phyloP scores from a whole-genome alignment of 1,284 basidiomycete genomes.

The Cryptococcus sp. region DNA sequence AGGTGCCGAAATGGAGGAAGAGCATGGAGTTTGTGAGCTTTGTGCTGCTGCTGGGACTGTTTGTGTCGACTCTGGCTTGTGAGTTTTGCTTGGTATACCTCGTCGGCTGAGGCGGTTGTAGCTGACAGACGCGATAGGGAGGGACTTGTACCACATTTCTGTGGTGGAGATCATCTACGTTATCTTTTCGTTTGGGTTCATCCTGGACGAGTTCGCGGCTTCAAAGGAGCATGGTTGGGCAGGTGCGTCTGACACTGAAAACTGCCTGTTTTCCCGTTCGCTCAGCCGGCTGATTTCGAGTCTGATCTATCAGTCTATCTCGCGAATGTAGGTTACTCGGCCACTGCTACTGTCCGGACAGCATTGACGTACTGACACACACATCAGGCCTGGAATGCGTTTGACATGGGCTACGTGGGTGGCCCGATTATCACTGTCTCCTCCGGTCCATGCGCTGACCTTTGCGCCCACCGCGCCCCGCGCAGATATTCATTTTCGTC shows the following conservation, averaged over 20 bases:
- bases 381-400: constrained; percentile 73
- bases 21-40: constrained; percentile 74
- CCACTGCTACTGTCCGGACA: not conserved
- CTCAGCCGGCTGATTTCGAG: constrained; percentile 8
- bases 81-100: constrained; percentile 49
- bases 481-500: constrained; percentile 61
- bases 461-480: not conserved
- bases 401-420: constrained; percentile 67
- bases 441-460: not conserved
- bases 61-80: constrained; percentile 58
- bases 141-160: constrained; percentile 10
- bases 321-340: constrained; percentile 65
- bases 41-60: constrained; percentile 62
- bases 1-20: constrained; percentile 75
- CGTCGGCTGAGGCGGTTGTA: not conserved
- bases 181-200: constrained; percentile 69
- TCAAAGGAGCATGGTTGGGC: constrained; percentile 73
- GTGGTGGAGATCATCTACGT: constrained; percentile 67
- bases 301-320: constrained; percentile 61
- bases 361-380: not conserved
- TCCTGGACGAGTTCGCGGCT: constrained; percentile 58
- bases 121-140: constrained; percentile 1
- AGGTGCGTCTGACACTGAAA: constrained; percentile 56
- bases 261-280: not conserved
- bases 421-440: not conserved